These are phyloP conservation scores for Cronartium quercuum DNA, from an alignment of 1,284 basidiomycete genomes.

Conservation along the genomic window DNA sequence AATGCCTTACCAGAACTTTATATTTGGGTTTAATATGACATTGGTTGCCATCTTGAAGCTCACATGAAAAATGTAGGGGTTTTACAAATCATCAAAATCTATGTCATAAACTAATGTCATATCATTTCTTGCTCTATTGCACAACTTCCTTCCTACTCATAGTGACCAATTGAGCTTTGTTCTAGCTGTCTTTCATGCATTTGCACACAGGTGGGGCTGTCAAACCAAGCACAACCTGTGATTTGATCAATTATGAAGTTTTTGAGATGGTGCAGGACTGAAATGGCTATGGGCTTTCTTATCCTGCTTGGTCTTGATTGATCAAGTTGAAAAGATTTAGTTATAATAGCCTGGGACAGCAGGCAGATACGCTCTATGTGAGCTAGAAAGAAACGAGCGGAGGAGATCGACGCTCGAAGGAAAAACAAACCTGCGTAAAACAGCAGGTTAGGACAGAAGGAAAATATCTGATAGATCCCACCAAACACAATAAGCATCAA, in stretches of 20 bases:
- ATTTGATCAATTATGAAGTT: background rate
- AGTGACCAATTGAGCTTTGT: background rate
- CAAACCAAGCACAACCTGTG: too few species aligned
- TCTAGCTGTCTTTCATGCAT: background rate
- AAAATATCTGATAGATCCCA: too few species aligned
- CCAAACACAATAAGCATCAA: too few species aligned
- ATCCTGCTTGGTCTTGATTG: background rate
- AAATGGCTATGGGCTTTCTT: background rate
- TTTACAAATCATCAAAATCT: background rate
- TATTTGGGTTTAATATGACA: background rate
- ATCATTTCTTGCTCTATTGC: background rate
- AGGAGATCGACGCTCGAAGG: too few species aligned
- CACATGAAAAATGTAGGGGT: slow-evolving; percentile 4
- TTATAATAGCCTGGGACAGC: too few species aligned
- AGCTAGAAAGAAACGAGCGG: too few species aligned
- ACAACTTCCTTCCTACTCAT: background rate
- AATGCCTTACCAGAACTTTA: background rate
- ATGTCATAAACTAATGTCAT: too few species aligned
- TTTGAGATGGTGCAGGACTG: slow-evolving; percentile 18
- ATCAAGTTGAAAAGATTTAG: too few species aligned
- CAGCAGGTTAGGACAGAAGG: too few species aligned
- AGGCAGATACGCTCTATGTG: too few species aligned
- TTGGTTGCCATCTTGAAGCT: slow-evolving; percentile 3
- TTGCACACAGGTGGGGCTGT: background rate
- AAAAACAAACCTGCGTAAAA: too few species aligned